phyloP scores from a whole-genome alignment of 371 early-diverging fungal species.

The Dentiscutata heterogama region DNA sequence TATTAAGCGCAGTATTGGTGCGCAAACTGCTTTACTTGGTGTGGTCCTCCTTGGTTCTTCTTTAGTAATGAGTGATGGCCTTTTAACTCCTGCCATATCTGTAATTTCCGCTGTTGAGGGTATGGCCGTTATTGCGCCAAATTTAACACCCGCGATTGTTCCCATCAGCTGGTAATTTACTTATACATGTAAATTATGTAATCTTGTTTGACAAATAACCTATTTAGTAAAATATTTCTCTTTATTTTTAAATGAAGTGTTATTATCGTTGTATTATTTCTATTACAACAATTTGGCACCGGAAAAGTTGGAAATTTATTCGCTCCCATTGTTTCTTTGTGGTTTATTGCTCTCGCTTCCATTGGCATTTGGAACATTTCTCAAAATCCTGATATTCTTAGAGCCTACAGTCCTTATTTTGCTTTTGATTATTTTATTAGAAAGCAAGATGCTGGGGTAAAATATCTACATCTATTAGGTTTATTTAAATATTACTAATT shows the following conservation, averaged over 20 bases:
- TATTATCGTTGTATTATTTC: no score
- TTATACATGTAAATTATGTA: no score
- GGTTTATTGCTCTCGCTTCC: conserved; percentile 57
- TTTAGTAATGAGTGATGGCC: conserved; percentile 56
- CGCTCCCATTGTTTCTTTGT: conserved; percentile 52
- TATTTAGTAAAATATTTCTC: no score
- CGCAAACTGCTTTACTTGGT: conserved; percentile 24
- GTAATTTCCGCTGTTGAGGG: conserved; percentile 50
- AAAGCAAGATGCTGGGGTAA: conserved; percentile 20
- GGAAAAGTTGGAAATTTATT: no score
- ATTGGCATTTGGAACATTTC: conserved; percentile 65
- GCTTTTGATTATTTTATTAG: conserved; percentile 50
- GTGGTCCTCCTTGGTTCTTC: conserved; percentile 51
- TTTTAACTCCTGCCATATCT: conserved; percentile 58
- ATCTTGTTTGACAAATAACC: no score
- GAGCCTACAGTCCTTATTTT: conserved; percentile 53
- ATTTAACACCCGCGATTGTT: conserved; percentile 31
- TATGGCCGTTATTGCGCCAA: conserved; percentile 32
- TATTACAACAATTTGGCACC: no score
- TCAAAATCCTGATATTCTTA: conserved; percentile 46
- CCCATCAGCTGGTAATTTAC: conserved; percentile 40
- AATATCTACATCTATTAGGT: no score
- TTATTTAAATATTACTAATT: no score
- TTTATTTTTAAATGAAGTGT: no score
- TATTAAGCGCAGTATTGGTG: background rate